These are phyloP conservation scores for Chytriomyces sp. DNA, from an alignment of 192 early-diverging fungal genomes.

Conservation along the genomic window DNA sequence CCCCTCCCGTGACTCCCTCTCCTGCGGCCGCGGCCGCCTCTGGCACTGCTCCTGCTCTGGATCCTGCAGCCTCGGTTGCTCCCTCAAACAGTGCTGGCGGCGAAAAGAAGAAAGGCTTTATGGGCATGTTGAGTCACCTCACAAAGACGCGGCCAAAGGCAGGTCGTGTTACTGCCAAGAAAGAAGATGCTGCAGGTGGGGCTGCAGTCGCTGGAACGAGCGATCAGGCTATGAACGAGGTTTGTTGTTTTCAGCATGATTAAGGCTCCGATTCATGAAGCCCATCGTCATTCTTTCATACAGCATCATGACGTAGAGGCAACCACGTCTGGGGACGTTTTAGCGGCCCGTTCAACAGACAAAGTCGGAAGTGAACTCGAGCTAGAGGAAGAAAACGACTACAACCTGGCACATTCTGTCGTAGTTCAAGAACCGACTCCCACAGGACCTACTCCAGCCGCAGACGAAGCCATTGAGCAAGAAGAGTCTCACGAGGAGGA, in stretches of 20 bases:
- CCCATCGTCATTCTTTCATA: too few relatives aligned
- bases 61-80: constrained; percentile 3
- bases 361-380: too few relatives aligned
- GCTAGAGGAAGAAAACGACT: too few relatives aligned
- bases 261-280: too few relatives aligned
- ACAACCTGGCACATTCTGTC: too few relatives aligned
- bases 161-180: constrained; percentile 25
- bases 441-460: neutral
- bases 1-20: neutral
- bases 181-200: constrained; percentile 4
- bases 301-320: too few relatives aligned
- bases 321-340: too few relatives aligned
- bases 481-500: neutral
- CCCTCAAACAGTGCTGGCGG: neutral
- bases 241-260: neutral
- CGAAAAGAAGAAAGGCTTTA: constrained; percentile 37
- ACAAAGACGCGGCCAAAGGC: constrained; percentile 53
- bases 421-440: constrained; percentile 2
- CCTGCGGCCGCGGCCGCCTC: neutral
- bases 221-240: neutral
- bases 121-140: constrained; percentile 46
- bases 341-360: too few relatives aligned
- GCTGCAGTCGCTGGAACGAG: neutral
- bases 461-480: neutral
- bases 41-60: neutral